These are phyloP conservation scores for Solanum phureja DNA, from an alignment of 257 asterid species.

Conservation along the genomic window DNA sequence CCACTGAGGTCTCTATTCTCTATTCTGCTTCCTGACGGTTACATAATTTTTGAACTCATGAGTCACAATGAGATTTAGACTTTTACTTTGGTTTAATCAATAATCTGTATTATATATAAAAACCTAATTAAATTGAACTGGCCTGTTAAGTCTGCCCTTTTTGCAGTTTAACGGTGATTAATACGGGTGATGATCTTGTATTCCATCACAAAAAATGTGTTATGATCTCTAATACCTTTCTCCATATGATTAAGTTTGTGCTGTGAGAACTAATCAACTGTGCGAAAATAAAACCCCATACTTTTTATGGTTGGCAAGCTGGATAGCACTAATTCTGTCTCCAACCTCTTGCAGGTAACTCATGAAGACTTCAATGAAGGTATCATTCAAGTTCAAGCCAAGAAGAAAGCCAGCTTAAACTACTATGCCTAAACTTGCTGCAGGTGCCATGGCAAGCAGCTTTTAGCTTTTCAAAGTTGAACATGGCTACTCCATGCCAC, in stretches of 20 bases:
- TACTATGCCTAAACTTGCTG: conserved; percentile 50
- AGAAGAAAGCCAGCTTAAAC: conserved; percentile 80
- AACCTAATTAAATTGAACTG: background rate
- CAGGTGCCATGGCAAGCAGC: background rate
- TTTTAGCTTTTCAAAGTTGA: background rate
- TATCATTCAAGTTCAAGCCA: conserved; percentile 92
- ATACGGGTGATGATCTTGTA: background rate
- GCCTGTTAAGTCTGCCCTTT: background rate
- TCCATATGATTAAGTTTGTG: background rate
- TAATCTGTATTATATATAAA: background rate
- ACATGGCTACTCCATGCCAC: background rate
- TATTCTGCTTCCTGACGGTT: background rate
- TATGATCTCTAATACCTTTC: background rate
- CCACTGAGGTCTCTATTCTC: conserved; percentile 62
- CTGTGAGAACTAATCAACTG: background rate
- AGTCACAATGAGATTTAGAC: background rate
- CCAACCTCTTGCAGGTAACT: conserved; percentile 43
- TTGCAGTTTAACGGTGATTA: background rate
- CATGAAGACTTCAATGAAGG: conserved; percentile 97
- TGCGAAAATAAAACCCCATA: background rate
- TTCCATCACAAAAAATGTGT: background rate
- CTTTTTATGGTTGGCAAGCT: background rate
- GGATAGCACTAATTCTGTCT: background rate
- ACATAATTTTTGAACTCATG: background rate
- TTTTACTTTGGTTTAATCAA: background rate